These are phyloP conservation scores for Chrysanthemum seticuspe DNA, from an alignment of 129 eudicot genomes.

Conservation along the genomic window DNA sequence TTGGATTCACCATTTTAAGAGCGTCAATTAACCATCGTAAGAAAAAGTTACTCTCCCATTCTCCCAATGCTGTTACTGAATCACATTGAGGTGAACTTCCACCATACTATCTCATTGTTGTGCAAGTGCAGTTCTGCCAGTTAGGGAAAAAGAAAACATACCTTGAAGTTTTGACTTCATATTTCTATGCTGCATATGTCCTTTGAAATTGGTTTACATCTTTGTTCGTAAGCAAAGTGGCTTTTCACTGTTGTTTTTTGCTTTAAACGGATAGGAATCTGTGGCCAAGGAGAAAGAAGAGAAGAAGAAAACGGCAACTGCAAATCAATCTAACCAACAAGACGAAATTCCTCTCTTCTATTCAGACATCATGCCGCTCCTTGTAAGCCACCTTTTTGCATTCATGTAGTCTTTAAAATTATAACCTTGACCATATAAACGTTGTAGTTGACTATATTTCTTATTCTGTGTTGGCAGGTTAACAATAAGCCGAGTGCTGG, in stretches of 20 bases:
- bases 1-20: too few relatives aligned
- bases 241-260: conserved; percentile 17
- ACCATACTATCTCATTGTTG: not conserved
- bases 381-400: conserved; percentile 46
- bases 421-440: conserved; percentile 1
- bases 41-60: too few relatives aligned
- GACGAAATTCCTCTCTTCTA: conserved; percentile 82
- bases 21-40: too few relatives aligned
- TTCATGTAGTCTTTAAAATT: not conserved
- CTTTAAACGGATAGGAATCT: conserved; percentile 51
- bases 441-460: conserved; percentile 10
- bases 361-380: conserved; percentile 91
- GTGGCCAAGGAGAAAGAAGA: conserved; percentile 86
- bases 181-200: not conserved
- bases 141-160: conserved; percentile 9
- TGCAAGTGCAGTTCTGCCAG: conserved; percentile 4
- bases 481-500: conserved; percentile 58
- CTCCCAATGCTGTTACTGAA: too few relatives aligned
- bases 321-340: conserved; percentile 34
- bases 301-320: conserved; percentile 32
- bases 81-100: conserved; percentile 7
- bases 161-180: not conserved
- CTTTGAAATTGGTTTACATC: too few relatives aligned
- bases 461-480: conserved; percentile 48
- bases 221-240: not conserved